phyloP scores from a whole-genome alignment of 768 basidiomycete genomes.

The Lactarius sanguifluus region DNA sequence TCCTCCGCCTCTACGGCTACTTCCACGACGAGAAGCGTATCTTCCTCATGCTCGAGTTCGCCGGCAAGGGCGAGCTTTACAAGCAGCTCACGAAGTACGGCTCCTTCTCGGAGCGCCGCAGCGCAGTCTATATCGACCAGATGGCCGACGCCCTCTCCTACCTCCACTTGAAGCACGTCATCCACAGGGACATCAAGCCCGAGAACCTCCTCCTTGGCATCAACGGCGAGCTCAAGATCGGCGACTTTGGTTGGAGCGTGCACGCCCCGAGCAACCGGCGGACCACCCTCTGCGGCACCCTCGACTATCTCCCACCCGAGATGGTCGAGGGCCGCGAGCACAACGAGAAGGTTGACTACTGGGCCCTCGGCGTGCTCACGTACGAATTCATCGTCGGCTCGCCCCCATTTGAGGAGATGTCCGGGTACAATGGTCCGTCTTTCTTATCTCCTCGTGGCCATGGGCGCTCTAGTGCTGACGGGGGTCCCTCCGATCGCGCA shows the following conservation, averaged over 20 bases:
- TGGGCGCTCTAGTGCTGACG: slow-evolving; percentile 17
- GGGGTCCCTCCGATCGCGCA: slow-evolving; percentile 34
- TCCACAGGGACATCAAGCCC: slow-evolving; percentile 98
- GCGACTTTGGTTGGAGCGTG: slow-evolving; percentile 98
- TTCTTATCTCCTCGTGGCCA: background rate
- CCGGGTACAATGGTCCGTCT: slow-evolving; percentile 67
- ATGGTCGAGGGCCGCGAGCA: slow-evolving; percentile 96
- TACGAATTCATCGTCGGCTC: slow-evolving; percentile 92
- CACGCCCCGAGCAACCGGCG: slow-evolving; percentile 91
- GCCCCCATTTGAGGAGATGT: slow-evolving; percentile 84
- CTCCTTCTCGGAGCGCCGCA: slow-evolving; percentile 84
- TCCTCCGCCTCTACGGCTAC: slow-evolving; percentile 92
- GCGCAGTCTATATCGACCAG: slow-evolving; percentile 90
- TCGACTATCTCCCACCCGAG: slow-evolving; percentile 97
- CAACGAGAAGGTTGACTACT: slow-evolving; percentile 88
- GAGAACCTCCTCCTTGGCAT: slow-evolving; percentile 94
- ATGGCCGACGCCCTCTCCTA: slow-evolving; percentile 96
- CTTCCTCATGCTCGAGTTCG: slow-evolving; percentile 97
- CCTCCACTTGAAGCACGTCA: slow-evolving; percentile 93
- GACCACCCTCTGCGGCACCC: slow-evolving; percentile 90
- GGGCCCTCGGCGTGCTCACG: slow-evolving; percentile 95
- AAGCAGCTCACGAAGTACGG: slow-evolving; percentile 88
- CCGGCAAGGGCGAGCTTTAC: slow-evolving; percentile 95
- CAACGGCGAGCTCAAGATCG: slow-evolving; percentile 97
- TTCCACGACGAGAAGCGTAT: slow-evolving; percentile 98